Conservation (phyloP, 345 rosid genomes). For the Physaria fendleri region DNA sequence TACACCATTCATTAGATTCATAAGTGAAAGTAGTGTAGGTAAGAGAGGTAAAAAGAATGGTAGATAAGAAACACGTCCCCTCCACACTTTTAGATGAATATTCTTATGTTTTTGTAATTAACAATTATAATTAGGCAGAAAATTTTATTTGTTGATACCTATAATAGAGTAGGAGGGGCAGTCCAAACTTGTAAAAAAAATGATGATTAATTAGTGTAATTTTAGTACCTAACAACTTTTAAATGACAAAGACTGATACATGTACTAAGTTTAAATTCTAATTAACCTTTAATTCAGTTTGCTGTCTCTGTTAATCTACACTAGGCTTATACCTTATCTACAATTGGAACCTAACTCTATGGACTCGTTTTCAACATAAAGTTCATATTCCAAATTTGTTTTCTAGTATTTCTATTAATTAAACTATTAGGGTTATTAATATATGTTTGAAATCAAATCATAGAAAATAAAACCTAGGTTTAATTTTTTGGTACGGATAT, state of each 20-base stretch:
- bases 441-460: background rate
- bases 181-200: conserved; percentile 1
- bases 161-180: background rate
- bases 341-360: conserved; percentile 1
- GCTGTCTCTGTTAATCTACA: conserved; percentile 10
- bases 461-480: background rate
- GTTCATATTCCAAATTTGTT: no score
- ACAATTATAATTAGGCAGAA: background rate
- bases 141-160: background rate
- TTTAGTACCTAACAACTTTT: conserved; percentile 27
- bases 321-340: conserved; percentile 13
- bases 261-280: conserved; percentile 3
- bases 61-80: conserved; percentile 4
- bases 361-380: background rate
- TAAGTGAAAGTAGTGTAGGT: background rate
- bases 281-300: conserved; percentile 23
- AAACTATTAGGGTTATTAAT: background rate
- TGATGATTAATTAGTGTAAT: conserved; percentile 3
- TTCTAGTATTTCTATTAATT: no score
- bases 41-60: conserved; percentile 10
- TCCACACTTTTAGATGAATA: conserved; percentile 12
- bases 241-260: conserved; percentile 19
- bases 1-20: background rate
- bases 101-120: conserved; percentile 11
- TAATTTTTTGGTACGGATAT: no score